Base-by-base conservation (phyloP, 2,329 filamentous ascomycete genomes). In the Fusarium gaditjirri region DNA sequence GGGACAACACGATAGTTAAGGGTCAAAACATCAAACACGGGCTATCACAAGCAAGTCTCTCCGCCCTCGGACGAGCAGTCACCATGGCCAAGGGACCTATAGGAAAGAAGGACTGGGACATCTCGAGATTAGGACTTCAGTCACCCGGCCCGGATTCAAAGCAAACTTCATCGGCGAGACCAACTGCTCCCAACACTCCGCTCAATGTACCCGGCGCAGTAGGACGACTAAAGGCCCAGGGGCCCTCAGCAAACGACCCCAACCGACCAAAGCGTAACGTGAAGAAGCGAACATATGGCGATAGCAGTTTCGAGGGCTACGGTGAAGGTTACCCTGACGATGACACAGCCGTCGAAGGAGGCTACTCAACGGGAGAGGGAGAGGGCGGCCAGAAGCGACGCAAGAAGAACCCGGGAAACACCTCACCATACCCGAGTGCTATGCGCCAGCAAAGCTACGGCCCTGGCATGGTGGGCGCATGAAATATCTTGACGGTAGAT, bases 271-370 rank as follows among this genome's bases (percentile, higher is more conserved):
- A 91, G 74, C 87, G 93, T 52, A 84, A 86, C 61, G 86, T 89
- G 69, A 93, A 92, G 84, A 94, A 94, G 85, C 88, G 93, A 52
- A 89, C 90, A 70, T 95, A 94, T 78, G 90, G 91, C 42, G 93
- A 95, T 71, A 88, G 86, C 75, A 93, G 91, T 76, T 95, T 89
- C 77, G 90, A 92, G 76, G 92, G 93, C 44, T 94, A 94, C 76
- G 88, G 89, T 47, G 92, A 94, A 73, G 90, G 91, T 38, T 94
- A 86, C 73, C 87, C 87, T 14, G 92, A 94, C 70, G 91, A 93
- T 71, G 92, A 92, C 69, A 80, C 79, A 13, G 89, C 86, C 47
- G 77, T 80, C 61, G 90, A 88, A 17, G 84, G 83, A 21, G 89
- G 88, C n/a, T 91, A 94, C 77, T 93, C 91, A 27, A 93, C 92